Evolutionary conservation across 495 filamentous ascomycete species (phyloP), one percentile per base, ranked within the genome.

Genomic region (Penicillium turbatum): DNA sequence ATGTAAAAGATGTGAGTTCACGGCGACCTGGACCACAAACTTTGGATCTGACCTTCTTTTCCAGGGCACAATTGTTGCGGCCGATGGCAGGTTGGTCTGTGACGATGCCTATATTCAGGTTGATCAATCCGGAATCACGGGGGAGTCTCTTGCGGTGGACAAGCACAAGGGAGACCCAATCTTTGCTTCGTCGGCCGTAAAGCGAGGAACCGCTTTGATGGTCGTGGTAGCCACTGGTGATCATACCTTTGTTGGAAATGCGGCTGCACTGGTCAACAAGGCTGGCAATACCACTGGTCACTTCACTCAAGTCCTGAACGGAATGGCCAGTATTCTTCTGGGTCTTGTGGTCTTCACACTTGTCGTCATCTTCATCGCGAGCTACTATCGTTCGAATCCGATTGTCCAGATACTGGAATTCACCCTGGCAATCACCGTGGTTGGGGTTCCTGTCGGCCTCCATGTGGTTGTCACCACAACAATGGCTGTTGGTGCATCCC

Each of bases 391-490:
- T 48, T 89, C 86, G 63, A 88, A 89, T 66, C 65, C 64, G 36
- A 92, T 90, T 53, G 80, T 86, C 48, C 66, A 66, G 16, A 93
- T 95, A 55, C 79, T 96, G 49, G 83, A 89, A 62, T 93, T 88
- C 74, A 95, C 90, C 31, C 60, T 81, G 17, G 90, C 87, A 63
- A 89, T 96, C 55, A 89, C 89, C 52, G 89, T 96, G 60, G 86
- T 95, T 46, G 91, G 91, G 80, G 91, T 96, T 10, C 91, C 91
- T 16, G 91, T 96, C 68, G 91, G 91, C 85, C 88, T 96, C 42
- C 91, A 91, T 26, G 90, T 89, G 56, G 91, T 96, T 71, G 90
- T 95, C 62, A 96, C 91, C 59, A 96, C 91, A 51, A 96, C 91
- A 66, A 90, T 96, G 89, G 90, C 91, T 73, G 91, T 96, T 62